Evolutionary conservation across 345 rosid species (phyloP).

Genomic region (Reutealis trisperma): DNA sequence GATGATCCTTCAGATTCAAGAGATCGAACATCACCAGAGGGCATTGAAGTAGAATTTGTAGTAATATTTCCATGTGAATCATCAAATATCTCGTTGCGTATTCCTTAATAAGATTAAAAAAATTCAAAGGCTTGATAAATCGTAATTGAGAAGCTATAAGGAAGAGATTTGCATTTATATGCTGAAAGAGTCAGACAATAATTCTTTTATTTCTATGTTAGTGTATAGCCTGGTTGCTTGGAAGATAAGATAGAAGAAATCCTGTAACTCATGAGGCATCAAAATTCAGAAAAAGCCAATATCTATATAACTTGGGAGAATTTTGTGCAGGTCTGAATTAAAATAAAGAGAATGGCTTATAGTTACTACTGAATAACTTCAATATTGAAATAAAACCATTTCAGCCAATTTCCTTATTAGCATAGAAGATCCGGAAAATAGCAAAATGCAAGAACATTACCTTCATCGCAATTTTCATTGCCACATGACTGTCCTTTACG

Average conservation of each 20-base stretch:
- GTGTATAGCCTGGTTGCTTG: not conserved
- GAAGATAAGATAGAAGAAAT: not conserved
- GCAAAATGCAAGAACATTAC: constrained; percentile 37
- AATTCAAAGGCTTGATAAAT: constrained; percentile 16
- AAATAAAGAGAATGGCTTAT: not conserved
- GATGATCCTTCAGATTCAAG: constrained; percentile 63
- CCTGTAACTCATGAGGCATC: not conserved
- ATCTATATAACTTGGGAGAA: not conserved
- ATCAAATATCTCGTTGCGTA: constrained; percentile 67
- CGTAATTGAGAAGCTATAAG: constrained; percentile 9
- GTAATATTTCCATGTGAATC: constrained; percentile 65
- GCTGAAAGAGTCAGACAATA: not conserved
- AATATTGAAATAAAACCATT: constrained; percentile 1
- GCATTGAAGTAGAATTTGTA: constrained; percentile 50
- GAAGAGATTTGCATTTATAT: too few relatives aligned
- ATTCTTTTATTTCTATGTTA: not conserved
- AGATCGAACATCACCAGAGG: constrained; percentile 53
- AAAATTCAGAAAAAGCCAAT: not conserved
- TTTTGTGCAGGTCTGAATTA: not conserved
- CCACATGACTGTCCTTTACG: constrained; percentile 91
- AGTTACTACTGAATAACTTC: not conserved
- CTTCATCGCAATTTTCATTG: constrained; percentile 90
- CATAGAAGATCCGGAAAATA: not conserved
- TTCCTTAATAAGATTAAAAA: constrained; percentile 49
- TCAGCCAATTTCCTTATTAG: not conserved